Evolutionary conservation across 148 eudicot species (phyloP), one percentile per base, ranked within the genome.

Genomic region (Silene conica): DNA sequence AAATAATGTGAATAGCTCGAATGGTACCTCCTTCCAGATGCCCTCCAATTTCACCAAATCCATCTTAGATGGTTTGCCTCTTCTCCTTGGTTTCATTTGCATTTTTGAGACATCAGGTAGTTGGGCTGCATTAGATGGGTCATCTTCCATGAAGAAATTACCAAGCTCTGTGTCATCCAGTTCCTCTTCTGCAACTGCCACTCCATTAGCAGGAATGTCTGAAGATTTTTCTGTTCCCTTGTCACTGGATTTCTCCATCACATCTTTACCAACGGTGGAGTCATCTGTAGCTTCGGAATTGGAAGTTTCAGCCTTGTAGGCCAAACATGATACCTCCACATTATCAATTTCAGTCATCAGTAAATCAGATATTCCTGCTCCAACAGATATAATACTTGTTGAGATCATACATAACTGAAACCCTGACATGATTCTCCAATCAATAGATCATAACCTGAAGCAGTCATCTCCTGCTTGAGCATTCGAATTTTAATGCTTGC

Each of bases 1-100:
- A 31, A 28, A 43, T 65, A 61, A 65, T 57, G 50, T 25, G 57
- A 43, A 71, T 57, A 58, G 67, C 11, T 41, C 43, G 6, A 38
- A 26, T 46, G 66, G 72, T 85, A 95, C 98, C 98, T 88, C 89
- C 83, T 88, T 95, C 98, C 98, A 95, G 58, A 91, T 86, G 76
- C 98, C 98, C 77, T 95, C 98, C 81, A 95, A 75, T 74, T 84
- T 84, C 74, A 86, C 93, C 74, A 91, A 62, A 69, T 84, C 86
- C 78, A 85, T 92, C 68, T 73, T 85, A 74, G 83, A 82, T 64
- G 85, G 81, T 72, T 78, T 56, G 56, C 82, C 84, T 84, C 74
- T 85, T 69, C 86, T 28, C 81, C 76, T 90, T 70, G 82, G 87
- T 78, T 86, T 90, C 82, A 80, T 91, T 75, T 88, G 90, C 45